Conservation (phyloP, 371 early-diverging fungal species). For the Mucor mucedo region DNA sequence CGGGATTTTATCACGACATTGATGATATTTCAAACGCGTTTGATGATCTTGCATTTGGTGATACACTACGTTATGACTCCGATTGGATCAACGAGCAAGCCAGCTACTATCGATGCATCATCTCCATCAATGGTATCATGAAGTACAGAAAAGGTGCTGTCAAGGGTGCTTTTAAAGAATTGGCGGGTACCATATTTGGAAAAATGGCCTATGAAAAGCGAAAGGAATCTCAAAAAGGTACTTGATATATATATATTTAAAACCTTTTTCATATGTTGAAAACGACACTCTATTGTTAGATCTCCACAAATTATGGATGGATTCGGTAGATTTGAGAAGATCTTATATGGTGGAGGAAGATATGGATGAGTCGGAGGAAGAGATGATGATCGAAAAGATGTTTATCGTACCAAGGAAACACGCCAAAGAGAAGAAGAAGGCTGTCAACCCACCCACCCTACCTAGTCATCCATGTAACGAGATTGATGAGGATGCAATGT, state of each 20-base stretch:
- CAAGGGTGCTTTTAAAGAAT: neutral
- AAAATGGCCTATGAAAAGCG: neutral
- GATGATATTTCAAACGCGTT: constrained; percentile 17
- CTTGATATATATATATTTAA: neutral
- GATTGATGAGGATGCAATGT: constrained; percentile 18
- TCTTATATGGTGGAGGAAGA: neutral
- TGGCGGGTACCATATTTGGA: neutral
- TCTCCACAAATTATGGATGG: neutral
- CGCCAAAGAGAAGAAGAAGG: neutral
- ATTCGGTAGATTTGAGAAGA: neutral
- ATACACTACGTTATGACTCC: constrained; percentile 25
- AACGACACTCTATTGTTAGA: neutral
- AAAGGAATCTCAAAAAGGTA: neutral
- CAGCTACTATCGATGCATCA: constrained; percentile 10
- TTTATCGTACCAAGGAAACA: neutral
- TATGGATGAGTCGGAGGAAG: neutral
- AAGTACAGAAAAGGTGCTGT: neutral
- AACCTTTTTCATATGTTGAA: too few species aligned
- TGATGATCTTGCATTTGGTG: constrained; percentile 31
- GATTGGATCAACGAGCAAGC: constrained; percentile 25
- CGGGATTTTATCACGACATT: constrained; percentile 26
- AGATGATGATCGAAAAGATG: too few species aligned
- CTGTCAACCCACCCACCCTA: neutral
- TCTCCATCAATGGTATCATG: constrained; percentile 39
- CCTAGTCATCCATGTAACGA: too few species aligned